Base-by-base conservation (phyloP, 2,329 filamentous ascomycete species). In the Apiospora pterosperma region DNA sequence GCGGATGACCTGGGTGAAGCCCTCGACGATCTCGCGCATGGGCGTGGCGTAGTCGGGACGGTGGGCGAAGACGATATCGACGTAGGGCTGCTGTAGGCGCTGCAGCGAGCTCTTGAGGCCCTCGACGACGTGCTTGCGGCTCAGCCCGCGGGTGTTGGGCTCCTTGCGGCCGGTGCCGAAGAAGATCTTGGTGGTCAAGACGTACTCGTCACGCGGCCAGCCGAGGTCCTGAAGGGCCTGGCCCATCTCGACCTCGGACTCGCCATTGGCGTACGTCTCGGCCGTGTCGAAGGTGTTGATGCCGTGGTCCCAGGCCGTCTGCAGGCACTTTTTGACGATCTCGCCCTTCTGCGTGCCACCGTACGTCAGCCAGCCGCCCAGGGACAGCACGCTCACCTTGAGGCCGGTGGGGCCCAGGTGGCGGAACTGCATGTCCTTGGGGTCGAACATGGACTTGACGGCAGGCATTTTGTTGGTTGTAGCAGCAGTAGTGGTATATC, bases 21-120 rank as follows among this genome's bases (percentile, higher is more conserved):
- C 82, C 69, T 81, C 82, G 62, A 90, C 87, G 44, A 87, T 85
- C 76, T 90, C 87, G 75, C 85, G 85, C 81, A 88, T 88, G 3
- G 85, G 84, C 2, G 85, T 87, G 63, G 80, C 80, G 23, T 77
- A 76, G 68, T 90, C 88, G 19, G 85, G 84, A 31, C 87, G 80
- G 75, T 90, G 87, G 4, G 87, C 86, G 63, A 88, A 85, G 41
- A 89, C 82, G 55, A 90, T 78, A 73, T 90, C 88, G 63, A 90
- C 88, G 71, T 92, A 92, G n/a, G 84, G 83, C 63, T 86, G 81
- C 71, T 88, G 81, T 61, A 91, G 80, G 34, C 88, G 81, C 68
- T 81, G 77, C n/a, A 88, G 76, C 2, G 81, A 86, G 73, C 79
- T 80, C 77, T 88, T 85, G 62, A 88, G 76, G 36, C 86, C 86